Evolutionary conservation across 441 rosid species (phyloP).

Genomic region (Sinapis alba): DNA sequence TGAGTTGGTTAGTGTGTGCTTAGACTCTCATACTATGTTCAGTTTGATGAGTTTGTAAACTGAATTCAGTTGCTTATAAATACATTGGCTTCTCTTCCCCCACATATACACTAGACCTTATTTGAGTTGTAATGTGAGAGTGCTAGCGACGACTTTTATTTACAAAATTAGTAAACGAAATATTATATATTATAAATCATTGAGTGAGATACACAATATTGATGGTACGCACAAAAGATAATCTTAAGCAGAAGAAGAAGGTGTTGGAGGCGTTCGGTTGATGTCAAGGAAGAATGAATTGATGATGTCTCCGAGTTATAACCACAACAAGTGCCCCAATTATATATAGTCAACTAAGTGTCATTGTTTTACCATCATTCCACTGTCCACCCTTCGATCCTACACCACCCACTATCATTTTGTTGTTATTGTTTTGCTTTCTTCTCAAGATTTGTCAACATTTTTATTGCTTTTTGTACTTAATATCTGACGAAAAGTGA

Average conservation of each 20-base stretch:
- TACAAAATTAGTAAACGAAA: not conserved
- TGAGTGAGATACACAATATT: not conserved
- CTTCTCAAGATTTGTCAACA: not conserved
- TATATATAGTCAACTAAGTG: conserved; percentile 3
- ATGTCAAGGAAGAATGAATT: conserved; percentile 32
- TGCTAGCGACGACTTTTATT: not conserved
- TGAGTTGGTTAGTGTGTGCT: not conserved
- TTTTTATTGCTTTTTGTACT: not conserved
- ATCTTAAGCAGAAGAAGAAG: not conserved
- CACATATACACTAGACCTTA: not conserved
- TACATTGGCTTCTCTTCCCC: not conserved
- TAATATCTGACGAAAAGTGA: not conserved
- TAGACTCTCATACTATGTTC: not conserved
- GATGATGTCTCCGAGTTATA: conserved; percentile 23
- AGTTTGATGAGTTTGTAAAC: not conserved
- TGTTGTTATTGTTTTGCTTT: not conserved
- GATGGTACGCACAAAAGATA: not conserved
- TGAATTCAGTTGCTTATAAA: not conserved
- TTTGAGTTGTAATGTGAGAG: not conserved
- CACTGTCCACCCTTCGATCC: conserved; percentile 24
- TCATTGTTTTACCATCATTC: conserved; percentile 18
- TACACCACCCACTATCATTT: conserved; percentile 29
- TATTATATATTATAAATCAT: not conserved
- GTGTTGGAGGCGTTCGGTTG: conserved; percentile 26
- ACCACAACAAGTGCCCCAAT: conserved; percentile 31